These are phyloP conservation scores for Chrysanthemum makinoi DNA, from an alignment of 129 eudicot genomes.

Conservation along the genomic window DNA sequence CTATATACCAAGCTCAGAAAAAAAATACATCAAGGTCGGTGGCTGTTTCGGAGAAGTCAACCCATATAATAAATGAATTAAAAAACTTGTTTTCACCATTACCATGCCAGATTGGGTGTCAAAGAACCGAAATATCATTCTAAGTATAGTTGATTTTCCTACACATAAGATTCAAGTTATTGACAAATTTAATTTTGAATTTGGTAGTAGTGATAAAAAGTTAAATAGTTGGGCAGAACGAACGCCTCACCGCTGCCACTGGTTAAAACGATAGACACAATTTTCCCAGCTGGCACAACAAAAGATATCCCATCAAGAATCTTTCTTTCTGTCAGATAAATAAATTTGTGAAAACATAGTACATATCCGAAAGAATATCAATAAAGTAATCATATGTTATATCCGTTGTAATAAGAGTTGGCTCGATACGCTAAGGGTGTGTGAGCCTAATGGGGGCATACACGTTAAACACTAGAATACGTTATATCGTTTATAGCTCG, in stretches of 20 bases:
- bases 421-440: too few relatives aligned
- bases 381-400: slow-evolving; percentile 11
- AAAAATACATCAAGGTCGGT: too few relatives aligned
- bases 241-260: slow-evolving; percentile 92
- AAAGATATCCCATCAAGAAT: slow-evolving; percentile 98
- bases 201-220: not conserved
- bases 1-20: too few relatives aligned
- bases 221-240: slow-evolving; percentile 11
- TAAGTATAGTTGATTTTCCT: slow-evolving; percentile 94
- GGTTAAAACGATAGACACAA: slow-evolving; percentile 96
- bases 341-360: slow-evolving; percentile 28
- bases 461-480: too few relatives aligned
- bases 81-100: slow-evolving; percentile 24
- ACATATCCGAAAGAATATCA: slow-evolving; percentile 26
- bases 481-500: too few relatives aligned
- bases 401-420: too few relatives aligned
- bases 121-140: slow-evolving; percentile 89
- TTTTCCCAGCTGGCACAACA: slow-evolving; percentile 94
- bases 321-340: slow-evolving; percentile 88
- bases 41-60: not conserved
- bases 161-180: slow-evolving; percentile 30
- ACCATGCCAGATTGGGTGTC: slow-evolving; percentile 83
- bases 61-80: not conserved
- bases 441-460: too few relatives aligned
- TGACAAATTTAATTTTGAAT: not conserved